A percentile compares a stretch with the other conserved stretches of the same genome.
phyloP scores from a whole-genome alignment of 2,329 filamentous ascomycete genomes.

The Pseudogymnoascus sp. region DNA sequence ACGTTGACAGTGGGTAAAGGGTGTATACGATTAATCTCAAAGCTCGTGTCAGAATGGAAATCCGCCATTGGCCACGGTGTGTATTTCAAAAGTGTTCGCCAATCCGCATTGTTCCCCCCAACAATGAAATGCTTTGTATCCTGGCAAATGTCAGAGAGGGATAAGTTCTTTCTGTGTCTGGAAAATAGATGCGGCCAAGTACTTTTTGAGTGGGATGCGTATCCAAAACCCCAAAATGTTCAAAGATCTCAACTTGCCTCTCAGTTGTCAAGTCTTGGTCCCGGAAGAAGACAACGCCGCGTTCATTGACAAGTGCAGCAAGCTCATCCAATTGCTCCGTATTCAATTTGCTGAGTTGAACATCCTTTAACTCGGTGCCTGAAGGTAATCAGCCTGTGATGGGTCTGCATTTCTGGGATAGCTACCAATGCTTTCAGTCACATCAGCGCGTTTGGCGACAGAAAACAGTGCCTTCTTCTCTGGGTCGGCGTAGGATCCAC shows the following conservation, averaged over 20 bases:
- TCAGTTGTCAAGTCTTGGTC: constrained; percentile 20
- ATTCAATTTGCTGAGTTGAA: constrained; percentile 21
- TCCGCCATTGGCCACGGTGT: constrained; percentile 10
- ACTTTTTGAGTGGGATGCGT: constrained; percentile 11
- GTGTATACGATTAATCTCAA: constrained; percentile 7
- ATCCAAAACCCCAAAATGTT: constrained; percentile 18
- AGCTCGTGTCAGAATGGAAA: constrained; percentile 10
- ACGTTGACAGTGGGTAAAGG: background rate
- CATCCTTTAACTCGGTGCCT: constrained; percentile 18
- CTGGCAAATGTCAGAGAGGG: background rate
- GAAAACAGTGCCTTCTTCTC: constrained; percentile 36
- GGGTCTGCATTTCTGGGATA: constrained; percentile 28
- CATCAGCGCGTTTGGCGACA: constrained; percentile 31
- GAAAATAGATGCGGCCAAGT: background rate
- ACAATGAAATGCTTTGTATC: constrained; percentile 9
- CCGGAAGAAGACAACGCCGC: constrained; percentile 21
- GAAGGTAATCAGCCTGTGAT: constrained; percentile 10
- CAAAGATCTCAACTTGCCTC: constrained; percentile 17
- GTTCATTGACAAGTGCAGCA: constrained; percentile 25
- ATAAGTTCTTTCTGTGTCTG: background rate
- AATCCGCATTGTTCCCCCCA: constrained; percentile 10
- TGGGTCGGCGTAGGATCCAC: constrained; percentile 36
- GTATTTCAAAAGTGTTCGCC: constrained; percentile 4
- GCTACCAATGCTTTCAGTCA: constrained; percentile 36
- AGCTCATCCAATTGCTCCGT: constrained; percentile 23